Conservation (phyloP, 495 filamentous ascomycete species). For the Daldinia concentrica region DNA sequence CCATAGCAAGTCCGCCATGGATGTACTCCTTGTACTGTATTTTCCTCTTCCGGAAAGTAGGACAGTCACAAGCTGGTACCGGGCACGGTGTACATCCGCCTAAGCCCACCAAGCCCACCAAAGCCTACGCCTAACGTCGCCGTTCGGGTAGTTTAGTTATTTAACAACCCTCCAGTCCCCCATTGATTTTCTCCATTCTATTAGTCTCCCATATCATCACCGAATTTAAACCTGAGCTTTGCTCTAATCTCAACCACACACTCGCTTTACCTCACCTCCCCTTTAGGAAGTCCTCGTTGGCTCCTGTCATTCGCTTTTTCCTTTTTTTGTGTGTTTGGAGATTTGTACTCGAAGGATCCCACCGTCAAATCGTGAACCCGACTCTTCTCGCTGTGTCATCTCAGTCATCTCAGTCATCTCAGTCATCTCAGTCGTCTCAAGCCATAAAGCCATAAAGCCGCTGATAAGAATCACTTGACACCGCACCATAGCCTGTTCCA, state of each 20-base stretch:
- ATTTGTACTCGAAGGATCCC: slow-evolving; percentile 47
- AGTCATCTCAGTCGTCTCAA: neutral
- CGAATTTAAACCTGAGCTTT: slow-evolving; percentile 48
- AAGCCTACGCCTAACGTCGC: slow-evolving; percentile 25
- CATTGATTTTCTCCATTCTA: slow-evolving; percentile 45
- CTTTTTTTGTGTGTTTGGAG: slow-evolving; percentile 55
- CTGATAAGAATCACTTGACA: slow-evolving; percentile 36
- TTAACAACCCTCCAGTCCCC: slow-evolving; percentile 45
- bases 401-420: neutral
- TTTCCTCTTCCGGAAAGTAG: slow-evolving; percentile 41
- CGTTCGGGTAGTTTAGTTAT: slow-evolving; percentile 45
- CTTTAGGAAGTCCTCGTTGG: slow-evolving; percentile 69
- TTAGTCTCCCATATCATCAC: slow-evolving; percentile 45
- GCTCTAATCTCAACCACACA: slow-evolving; percentile 57
- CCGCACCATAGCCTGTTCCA: slow-evolving; percentile 32
- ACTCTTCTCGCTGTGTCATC: slow-evolving; percentile 41
- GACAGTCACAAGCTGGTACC: slow-evolving; percentile 21
- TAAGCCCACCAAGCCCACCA: slow-evolving; percentile 24
- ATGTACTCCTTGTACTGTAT: slow-evolving; percentile 26
- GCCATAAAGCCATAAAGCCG: slow-evolving; percentile 13
- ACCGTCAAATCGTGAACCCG: slow-evolving; percentile 36
- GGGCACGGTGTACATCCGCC: slow-evolving; percentile 30
- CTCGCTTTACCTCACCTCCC: slow-evolving; percentile 58
- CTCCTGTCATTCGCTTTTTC: slow-evolving; percentile 71
- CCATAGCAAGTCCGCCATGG: slow-evolving; percentile 9